phyloP scores from a whole-genome alignment of 139 green algal species.

The Coelastrella sp. region DNA sequence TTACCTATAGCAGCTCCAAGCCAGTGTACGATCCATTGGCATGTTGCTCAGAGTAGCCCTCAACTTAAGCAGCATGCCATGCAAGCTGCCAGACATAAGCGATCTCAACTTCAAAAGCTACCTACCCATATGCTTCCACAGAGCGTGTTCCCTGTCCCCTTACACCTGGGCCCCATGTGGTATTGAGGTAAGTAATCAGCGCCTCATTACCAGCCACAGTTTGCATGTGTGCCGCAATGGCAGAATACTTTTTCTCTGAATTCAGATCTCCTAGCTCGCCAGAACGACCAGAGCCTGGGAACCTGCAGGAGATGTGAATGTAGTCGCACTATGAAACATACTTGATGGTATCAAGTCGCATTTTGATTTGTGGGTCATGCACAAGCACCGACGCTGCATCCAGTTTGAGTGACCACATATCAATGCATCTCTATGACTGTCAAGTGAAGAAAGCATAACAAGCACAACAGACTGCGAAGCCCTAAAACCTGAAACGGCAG shows the following conservation, averaged over 20 bases:
- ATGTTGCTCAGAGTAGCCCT: background rate
- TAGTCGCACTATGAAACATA: background rate
- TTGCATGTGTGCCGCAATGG: background rate
- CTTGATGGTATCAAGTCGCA: background rate
- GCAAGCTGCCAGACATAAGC: background rate
- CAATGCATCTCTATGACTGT: background rate
- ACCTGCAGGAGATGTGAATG: background rate
- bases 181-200: constrained; percentile 1
- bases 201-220: constrained; percentile 21
- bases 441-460: background rate
- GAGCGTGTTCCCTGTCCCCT: background rate
- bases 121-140: background rate
- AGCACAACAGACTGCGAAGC: background rate
- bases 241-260: background rate
- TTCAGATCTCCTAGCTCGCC: background rate
- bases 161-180: background rate
- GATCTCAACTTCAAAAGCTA: too few relatives aligned
- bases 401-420: too few relatives aligned
- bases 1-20: background rate
- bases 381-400: background rate
- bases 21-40: background rate
- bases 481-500: background rate
- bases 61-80: background rate
- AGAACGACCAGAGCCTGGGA: background rate
- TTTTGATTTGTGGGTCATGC: background rate